Evolutionary conservation across 2,329 filamentous ascomycete genomes (phyloP).

Genomic region (Beauveria pseudobassiana): DNA sequence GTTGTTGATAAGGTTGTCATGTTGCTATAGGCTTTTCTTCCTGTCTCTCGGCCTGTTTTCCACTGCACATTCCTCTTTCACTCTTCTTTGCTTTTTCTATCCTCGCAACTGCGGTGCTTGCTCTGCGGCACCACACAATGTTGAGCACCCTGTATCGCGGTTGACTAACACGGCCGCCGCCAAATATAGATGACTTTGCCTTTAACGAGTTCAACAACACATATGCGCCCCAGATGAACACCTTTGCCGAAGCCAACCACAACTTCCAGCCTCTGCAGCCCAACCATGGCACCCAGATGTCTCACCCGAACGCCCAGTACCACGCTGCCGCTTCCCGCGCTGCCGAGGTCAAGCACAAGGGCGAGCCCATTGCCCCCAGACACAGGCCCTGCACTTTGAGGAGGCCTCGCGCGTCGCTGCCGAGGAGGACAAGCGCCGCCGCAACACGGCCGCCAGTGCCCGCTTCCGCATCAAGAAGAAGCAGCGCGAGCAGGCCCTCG

Average conservation of each 20-base stretch:
- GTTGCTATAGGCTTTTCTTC: neutral
- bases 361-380: constrained; percentile 32
- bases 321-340: constrained; percentile 22
- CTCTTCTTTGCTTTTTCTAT: neutral
- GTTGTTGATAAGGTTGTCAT: constrained; percentile 4
- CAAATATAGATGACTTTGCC: constrained; percentile 44
- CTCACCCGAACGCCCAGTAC: constrained; percentile 24
- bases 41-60: neutral
- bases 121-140: constrained; percentile 1
- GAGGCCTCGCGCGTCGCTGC: constrained; percentile 66
- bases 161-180: constrained; percentile 34
- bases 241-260: constrained; percentile 26
- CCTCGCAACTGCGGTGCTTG: neutral
- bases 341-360: constrained; percentile 37
- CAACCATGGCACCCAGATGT: constrained; percentile 29
- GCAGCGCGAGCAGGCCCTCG: constrained; percentile 81
- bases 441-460: constrained; percentile 82
- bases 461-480: constrained; percentile 95
- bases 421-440: constrained; percentile 83
- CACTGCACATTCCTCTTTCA: neutral
- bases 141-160: neutral
- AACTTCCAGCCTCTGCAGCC: constrained; percentile 47
- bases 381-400: constrained; percentile 51
- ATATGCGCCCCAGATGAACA: constrained; percentile 43
- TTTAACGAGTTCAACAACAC: constrained; percentile 46